These are phyloP conservation scores for Calonectria leucothoes DNA, from an alignment of 2,329 filamentous ascomycete species.

Conservation along the genomic window DNA sequence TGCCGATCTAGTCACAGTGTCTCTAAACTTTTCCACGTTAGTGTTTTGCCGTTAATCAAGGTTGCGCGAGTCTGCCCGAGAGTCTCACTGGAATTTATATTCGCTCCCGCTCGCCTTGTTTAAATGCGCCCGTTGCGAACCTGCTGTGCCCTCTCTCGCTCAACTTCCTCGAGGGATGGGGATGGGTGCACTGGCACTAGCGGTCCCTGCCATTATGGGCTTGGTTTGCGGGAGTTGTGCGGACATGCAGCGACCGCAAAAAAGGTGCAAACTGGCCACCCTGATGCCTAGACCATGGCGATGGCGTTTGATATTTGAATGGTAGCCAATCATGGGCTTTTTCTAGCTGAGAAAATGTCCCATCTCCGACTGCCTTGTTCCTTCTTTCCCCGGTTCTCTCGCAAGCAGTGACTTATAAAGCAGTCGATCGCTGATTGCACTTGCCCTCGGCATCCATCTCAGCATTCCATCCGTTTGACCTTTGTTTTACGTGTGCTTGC, in stretches of 20 bases:
- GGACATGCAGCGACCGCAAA: constrained; percentile 41
- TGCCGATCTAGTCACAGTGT: neutral
- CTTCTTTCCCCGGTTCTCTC: neutral
- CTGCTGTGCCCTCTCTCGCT: neutral
- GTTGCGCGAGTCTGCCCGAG: neutral
- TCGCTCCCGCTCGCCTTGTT: neutral
- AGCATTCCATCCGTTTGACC: neutral
- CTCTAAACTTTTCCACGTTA: neutral
- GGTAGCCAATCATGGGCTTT: neutral
- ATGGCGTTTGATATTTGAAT: constrained; percentile 10
- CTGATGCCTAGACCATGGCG: constrained; percentile 11
- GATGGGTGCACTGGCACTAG: constrained; percentile 25
- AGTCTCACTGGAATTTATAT: neutral
- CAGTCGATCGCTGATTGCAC: neutral
- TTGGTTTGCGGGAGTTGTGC: constrained; percentile 50
- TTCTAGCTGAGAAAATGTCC: too few relatives aligned
- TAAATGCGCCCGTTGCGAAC: neutral
- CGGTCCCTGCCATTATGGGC: constrained; percentile 29
- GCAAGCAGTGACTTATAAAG: constrained; percentile 12
- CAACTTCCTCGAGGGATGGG: neutral
- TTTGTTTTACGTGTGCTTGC: constrained; percentile 11
- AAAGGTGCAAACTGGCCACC: constrained; percentile 28
- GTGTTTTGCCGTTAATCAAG: neutral
- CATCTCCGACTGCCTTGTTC: neutral
- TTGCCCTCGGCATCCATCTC: neutral